Conservation (phyloP, 2,329 filamentous ascomycete genomes). For the Phialophora chinensis region DNA sequence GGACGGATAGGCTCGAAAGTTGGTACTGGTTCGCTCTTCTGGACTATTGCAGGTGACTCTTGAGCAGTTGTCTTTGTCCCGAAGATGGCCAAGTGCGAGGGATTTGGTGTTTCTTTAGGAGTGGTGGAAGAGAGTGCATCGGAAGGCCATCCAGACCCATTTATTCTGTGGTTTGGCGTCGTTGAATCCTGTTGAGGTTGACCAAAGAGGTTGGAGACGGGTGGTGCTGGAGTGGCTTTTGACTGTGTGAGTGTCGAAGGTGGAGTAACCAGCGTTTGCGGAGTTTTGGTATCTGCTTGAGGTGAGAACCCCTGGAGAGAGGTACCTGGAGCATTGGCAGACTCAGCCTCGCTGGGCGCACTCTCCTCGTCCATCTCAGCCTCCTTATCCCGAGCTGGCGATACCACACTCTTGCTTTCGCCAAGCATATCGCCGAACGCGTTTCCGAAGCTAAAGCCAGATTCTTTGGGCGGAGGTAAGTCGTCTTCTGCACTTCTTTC, state of each 20-base stretch:
- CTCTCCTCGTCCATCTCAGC: slow-evolving; percentile 41
- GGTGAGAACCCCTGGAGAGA: slow-evolving; percentile 13
- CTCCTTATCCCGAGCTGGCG: slow-evolving; percentile 39
- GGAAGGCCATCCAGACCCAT: slow-evolving; percentile 41
- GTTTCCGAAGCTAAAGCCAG: slow-evolving; percentile 47
- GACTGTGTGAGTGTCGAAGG: slow-evolving; percentile 38
- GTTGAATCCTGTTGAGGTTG: slow-evolving; percentile 39
- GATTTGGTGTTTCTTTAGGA: slow-evolving; percentile 41
- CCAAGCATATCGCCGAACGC: slow-evolving; percentile 50
- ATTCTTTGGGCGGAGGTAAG: slow-evolving; percentile 46
- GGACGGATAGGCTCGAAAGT: slow-evolving; percentile 35
- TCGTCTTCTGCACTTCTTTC: slow-evolving; percentile 51
- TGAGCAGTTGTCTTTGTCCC: slow-evolving; percentile 42
- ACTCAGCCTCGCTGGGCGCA: slow-evolving; percentile 25
- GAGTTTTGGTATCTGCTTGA: slow-evolving; percentile 20
- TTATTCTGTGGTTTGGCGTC: slow-evolving; percentile 41
- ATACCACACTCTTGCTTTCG: slow-evolving; percentile 33
- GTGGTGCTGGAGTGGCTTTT: slow-evolving; percentile 41
- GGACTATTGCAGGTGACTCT: slow-evolving; percentile 40
- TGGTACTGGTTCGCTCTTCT: slow-evolving; percentile 43
- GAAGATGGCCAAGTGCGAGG: slow-evolving; percentile 43
- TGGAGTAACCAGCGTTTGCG: slow-evolving; percentile 35
- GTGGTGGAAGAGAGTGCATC: slow-evolving; percentile 35
- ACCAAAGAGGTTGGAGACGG: slow-evolving; percentile 47
- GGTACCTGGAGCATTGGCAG: slow-evolving; percentile 27